phyloP scores from a whole-genome alignment of 805 yeast species.

The Clavispora phyllophila region DNA sequence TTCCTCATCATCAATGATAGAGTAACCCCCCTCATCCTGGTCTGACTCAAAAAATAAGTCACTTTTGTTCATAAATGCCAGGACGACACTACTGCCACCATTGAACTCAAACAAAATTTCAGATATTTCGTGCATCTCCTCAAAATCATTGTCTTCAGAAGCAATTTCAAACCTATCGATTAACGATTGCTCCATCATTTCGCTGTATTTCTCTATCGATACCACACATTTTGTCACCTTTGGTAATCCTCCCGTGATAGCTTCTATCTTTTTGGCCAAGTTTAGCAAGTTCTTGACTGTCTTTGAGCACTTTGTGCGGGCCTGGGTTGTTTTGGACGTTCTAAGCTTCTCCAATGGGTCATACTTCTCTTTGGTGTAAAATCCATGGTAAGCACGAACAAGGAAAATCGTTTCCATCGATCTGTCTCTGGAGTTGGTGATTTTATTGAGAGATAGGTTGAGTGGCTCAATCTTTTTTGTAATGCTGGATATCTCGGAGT shows the following conservation, averaged over 20 bases:
- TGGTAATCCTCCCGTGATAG: conserved; percentile 33
- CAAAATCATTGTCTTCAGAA: conserved; percentile 62
- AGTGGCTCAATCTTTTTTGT: conserved; percentile 60
- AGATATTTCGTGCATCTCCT: conserved; percentile 72
- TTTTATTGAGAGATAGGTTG: conserved; percentile 61
- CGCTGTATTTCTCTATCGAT: conserved; percentile 66
- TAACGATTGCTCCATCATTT: conserved; percentile 66
- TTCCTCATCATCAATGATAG: conserved; percentile 37
- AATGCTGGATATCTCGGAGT: conserved; percentile 49
- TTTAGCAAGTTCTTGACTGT: conserved; percentile 60
- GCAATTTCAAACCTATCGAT: conserved; percentile 68
- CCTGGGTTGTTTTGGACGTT: conserved; percentile 42
- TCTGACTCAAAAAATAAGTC: conserved; percentile 50
- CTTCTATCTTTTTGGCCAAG: conserved; percentile 58
- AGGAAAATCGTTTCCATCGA: conserved; percentile 68
- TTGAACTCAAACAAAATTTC: conserved; percentile 73
- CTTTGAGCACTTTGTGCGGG: conserved; percentile 63
- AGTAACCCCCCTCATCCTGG: conserved; percentile 28
- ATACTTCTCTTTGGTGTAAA: conserved; percentile 52
- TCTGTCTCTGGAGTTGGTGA: conserved; percentile 68
- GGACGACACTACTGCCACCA: conserved; percentile 78
- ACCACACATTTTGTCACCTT: conserved; percentile 33
- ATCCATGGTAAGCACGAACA: conserved; percentile 71
- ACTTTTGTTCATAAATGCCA: conserved; percentile 75
- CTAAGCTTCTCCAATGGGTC: conserved; percentile 56